Base-by-base conservation (phyloP, 129 eudicot species). In the Gnaphalium uliginosum region DNA sequence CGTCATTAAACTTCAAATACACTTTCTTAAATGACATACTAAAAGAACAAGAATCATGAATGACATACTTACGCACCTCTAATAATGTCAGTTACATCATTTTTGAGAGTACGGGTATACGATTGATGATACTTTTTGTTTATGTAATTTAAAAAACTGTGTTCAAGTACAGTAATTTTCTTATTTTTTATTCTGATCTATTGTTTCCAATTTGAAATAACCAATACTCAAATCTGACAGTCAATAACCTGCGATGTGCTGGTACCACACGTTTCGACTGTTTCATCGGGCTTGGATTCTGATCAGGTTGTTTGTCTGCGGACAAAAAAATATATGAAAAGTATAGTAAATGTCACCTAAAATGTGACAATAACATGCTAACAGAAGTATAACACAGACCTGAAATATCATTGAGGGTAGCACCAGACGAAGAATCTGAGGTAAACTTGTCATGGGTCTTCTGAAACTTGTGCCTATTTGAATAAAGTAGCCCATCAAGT, bases 241-340 rank as follows among this genome's bases (percentile, higher is more conserved):
- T 66, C 64, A 50, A 51, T 57, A 65, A 89, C 98, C 98, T 89
- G 87, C 90, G 96, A 64, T 82, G 68, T 46, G 93, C 91, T 51
- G 98, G 98, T 74, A 89, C 93, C 43, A 89, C 90, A 18, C 93
- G 96, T 18, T 86, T 87, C 18, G 83, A 5, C 9, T 65, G 88
- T 78, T 84, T 89, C 43, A 81, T 79, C 24, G 92, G 80, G 82
- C 73, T 81, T 51, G 78, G 60, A 32, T 68, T 82, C 50, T 81
- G 74, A 69, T 82, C 77, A n/a, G 85, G 41, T 48, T 82, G 89
- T 80, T 85, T 84, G 69, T 77, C 91, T 81, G 89, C 71, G 39
- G 54, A 56, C 57, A 58, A 23, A 33, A 66, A 68, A 29, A 5
- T 6, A 35, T 23, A 69, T 8, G n/a, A 58, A 37, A 4, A 13